A percentile compares a stretch with the other conserved stretches of the same genome.
These are phyloP conservation scores for Acrocalymma vagum DNA, from an alignment of 2,329 filamentous ascomycete genomes.

Conservation along the genomic window DNA sequence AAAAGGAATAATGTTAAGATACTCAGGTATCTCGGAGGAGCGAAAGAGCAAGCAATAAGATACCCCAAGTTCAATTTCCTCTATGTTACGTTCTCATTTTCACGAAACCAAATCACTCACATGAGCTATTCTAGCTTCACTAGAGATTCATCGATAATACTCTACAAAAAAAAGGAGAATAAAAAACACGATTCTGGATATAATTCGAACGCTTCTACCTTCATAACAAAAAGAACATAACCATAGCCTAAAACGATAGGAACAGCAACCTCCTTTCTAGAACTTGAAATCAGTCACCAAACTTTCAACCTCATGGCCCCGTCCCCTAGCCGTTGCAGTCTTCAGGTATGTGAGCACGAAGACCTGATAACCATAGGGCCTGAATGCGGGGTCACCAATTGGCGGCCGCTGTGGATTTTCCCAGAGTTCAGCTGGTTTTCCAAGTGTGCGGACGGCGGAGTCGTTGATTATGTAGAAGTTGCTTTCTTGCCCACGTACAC, in stretches of 20 bases:
- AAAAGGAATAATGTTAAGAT: too few relatives aligned
- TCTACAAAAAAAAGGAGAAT: background rate
- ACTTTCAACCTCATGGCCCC: conserved; percentile 7
- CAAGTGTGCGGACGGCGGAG: conserved; percentile 1
- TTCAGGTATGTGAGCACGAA: conserved; percentile 12
- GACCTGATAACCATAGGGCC: conserved; percentile 8
- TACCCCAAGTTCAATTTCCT: too few relatives aligned
- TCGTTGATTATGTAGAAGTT: background rate
- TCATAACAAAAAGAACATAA: background rate
- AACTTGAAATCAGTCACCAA: conserved; percentile 1
- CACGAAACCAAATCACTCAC: too few relatives aligned
- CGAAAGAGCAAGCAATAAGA: too few relatives aligned
- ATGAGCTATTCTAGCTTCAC: too few relatives aligned
- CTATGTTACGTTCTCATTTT: too few relatives aligned
- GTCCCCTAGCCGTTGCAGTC: conserved; percentile 3
- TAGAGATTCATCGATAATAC: too few relatives aligned
- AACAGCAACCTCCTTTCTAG: too few relatives aligned
- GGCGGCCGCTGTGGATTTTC: conserved; percentile 8
- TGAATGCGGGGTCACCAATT: background rate
- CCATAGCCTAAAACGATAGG: background rate
- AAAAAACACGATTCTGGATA: too few relatives aligned
- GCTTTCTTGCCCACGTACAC: conserved; percentile 1
- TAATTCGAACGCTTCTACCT: too few relatives aligned
- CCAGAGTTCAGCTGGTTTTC: background rate
- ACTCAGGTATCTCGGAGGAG: too few relatives aligned